A percentile compares a stretch with the other conserved stretches of the same genome.
phyloP scores from a whole-genome alignment of 2,329 filamentous ascomycete species.

The Botrytis byssoidea region DNA sequence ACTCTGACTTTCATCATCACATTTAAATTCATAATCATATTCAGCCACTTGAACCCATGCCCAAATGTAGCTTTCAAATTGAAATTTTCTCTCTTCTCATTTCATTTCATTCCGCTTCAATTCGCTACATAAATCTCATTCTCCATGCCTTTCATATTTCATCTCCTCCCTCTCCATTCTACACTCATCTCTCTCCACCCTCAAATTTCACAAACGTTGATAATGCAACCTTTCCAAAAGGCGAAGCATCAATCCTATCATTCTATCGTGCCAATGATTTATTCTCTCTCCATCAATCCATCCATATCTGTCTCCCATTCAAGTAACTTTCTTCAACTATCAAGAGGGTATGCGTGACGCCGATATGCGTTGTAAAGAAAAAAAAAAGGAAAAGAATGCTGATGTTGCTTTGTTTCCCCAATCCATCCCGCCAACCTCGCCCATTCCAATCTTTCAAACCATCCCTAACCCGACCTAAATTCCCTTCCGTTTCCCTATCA shows the following conservation, averaged over 20 bases:
- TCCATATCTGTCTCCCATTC: background rate
- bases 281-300: background rate
- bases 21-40: background rate
- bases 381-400: background rate
- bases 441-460: background rate
- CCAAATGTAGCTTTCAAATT: background rate
- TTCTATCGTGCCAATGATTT: background rate
- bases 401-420: background rate
- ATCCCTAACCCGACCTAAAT: background rate
- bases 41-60: background rate
- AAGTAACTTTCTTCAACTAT: background rate
- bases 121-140: background rate
- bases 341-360: conserved; percentile 2
- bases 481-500: background rate
- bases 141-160: background rate
- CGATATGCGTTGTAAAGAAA: background rate
- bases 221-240: conserved; percentile 2
- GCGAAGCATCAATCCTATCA: background rate
- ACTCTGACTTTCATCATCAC: background rate
- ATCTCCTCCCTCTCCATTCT: background rate
- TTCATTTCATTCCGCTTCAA: background rate
- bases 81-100: background rate
- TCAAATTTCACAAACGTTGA: background rate
- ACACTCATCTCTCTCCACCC: background rate
- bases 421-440: background rate